Conservation (phyloP, 1,284 basidiomycete species). For the Agaricales sp. region DNA sequence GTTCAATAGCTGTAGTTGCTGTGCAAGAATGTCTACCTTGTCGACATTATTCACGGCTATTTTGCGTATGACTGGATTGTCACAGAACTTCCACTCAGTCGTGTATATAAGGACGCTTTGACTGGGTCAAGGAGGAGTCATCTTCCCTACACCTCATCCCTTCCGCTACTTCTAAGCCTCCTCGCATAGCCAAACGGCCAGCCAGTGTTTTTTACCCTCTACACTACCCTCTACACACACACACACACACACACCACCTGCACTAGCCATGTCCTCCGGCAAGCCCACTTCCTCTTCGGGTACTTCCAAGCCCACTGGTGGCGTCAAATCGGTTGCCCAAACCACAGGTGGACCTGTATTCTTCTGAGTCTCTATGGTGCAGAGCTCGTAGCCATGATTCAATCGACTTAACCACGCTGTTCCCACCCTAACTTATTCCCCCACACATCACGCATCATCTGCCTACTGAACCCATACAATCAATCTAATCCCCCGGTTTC, state of each 20-base stretch:
- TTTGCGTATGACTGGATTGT: neutral
- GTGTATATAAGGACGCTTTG: neutral
- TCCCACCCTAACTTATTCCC: no score
- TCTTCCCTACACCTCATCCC: neutral
- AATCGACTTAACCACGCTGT: slow-evolving; percentile 4
- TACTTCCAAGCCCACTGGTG: neutral
- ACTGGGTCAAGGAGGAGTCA: neutral
- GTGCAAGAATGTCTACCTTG: neutral
- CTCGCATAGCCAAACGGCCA: neutral
- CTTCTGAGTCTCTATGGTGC: no score
- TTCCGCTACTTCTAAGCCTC: neutral
- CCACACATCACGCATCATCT: no score
- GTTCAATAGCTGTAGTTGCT: slow-evolving; percentile 2
- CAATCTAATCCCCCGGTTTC: no score
- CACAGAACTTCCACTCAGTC: neutral
- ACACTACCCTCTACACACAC: no score
- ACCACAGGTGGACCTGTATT: neutral
- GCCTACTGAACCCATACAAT: no score
- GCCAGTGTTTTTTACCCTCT: neutral
- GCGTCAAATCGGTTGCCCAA: neutral
- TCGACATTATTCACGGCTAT: neutral
- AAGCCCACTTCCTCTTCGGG: neutral
- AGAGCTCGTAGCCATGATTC: no score
- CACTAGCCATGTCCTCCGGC: slow-evolving; percentile 1
- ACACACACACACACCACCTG: neutral